These are phyloP conservation scores for Musa beccarii DNA, from an alignment of 176 grass and related monocot species.

Conservation along the genomic window DNA sequence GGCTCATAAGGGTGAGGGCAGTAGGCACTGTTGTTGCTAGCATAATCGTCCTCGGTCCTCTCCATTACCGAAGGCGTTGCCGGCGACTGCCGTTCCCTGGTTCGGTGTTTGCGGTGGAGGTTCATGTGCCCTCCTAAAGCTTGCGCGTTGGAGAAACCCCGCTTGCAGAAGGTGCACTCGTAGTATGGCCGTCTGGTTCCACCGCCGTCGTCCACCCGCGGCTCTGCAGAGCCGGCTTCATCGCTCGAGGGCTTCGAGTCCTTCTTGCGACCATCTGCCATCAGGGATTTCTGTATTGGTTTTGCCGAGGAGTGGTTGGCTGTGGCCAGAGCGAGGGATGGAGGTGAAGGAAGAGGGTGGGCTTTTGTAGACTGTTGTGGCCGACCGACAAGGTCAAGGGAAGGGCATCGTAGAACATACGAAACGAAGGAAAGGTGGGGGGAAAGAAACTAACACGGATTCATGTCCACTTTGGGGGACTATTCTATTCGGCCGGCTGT, in stretches of 20 bases:
- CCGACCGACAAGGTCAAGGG: no score
- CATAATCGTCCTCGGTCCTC: background rate
- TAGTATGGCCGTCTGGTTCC: slow-evolving; percentile 33
- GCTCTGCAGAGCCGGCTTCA: slow-evolving; percentile 5
- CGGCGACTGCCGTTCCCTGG: slow-evolving; percentile 3
- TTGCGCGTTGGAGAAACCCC: slow-evolving; percentile 79
- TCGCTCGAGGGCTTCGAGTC: slow-evolving; percentile 22
- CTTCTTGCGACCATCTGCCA: background rate
- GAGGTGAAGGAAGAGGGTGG: background rate
- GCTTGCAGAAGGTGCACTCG: slow-evolving; percentile 78
- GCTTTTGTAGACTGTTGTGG: no score
- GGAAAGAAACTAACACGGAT: no score
- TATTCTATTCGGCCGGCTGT: no score
- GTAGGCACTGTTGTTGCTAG: no score
- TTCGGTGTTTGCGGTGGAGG: slow-evolving; percentile 52
- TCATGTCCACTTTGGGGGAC: no score
- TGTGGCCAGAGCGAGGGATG: background rate
- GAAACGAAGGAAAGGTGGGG: no score
- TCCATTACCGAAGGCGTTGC: background rate
- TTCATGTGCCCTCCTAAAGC: slow-evolving; percentile 91
- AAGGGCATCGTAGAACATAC: no score
- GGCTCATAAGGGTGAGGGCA: no score
- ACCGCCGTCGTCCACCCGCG: background rate
- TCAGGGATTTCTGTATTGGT: background rate
- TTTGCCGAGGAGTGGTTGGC: background rate